A percentile compares a stretch with the other conserved stretches of the same genome.
These are phyloP conservation scores for Trichoderma cornu-damae DNA, from an alignment of 2,329 filamentous ascomycete species.

Conservation along the genomic window DNA sequence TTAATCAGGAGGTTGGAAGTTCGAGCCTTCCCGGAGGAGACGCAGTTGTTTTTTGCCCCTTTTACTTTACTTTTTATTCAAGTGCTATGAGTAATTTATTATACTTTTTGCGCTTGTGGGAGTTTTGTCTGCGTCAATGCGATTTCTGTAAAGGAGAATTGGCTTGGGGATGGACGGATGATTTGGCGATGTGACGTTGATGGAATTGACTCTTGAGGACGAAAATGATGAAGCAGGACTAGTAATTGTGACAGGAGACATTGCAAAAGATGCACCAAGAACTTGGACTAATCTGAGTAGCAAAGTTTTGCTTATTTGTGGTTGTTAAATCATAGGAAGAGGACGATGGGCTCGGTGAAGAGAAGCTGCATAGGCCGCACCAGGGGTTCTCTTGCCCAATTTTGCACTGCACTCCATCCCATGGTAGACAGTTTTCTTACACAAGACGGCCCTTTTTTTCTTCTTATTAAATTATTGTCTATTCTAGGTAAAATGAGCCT, in stretches of 20 bases:
- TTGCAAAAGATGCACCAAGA: no score
- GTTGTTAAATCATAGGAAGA: slow-evolving; percentile 66
- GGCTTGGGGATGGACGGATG: neutral
- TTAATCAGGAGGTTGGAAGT: slow-evolving; percentile 35
- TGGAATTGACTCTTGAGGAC: no score
- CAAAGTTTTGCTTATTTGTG: no score
- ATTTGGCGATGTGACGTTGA: neutral
- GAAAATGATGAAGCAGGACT: neutral
- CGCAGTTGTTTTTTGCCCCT: neutral
- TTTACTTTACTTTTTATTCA: neutral
- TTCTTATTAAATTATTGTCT: neutral
- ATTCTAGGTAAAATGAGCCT: neutral
- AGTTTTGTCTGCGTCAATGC: neutral
- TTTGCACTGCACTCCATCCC: slow-evolving; percentile 7
- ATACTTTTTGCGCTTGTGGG: neutral
- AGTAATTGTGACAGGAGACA: neutral
- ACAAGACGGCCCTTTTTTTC: neutral
- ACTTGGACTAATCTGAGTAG: no score
- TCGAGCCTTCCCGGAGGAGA: slow-evolving; percentile 21
- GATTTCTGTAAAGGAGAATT: neutral
- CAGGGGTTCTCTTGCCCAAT: slow-evolving; percentile 5
- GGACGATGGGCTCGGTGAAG: slow-evolving; percentile 51
- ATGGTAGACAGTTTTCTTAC: neutral
- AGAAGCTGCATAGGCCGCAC: slow-evolving; percentile 22
- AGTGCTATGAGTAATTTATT: neutral